Evolutionary conservation across 257 asterid genomes (phyloP), one percentile per base, ranked within the genome.

Genomic region (Ajuga chamaepitys): DNA sequence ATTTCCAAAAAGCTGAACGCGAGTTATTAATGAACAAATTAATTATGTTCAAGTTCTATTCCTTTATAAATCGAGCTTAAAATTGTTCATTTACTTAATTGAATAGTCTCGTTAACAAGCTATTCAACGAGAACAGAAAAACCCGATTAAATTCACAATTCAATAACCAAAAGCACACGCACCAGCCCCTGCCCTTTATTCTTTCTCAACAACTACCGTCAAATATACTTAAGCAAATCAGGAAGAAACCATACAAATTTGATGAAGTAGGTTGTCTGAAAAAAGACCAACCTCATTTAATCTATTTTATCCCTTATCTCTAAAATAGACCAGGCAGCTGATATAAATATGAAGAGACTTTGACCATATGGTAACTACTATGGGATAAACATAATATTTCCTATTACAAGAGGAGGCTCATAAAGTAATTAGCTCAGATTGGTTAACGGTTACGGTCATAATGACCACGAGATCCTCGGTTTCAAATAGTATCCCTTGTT

Each of bases 211-310:
- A 59, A 50, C 74, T 1, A 35, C 35, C 75, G 61, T 70, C 63
- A 45, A 60, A 60, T 60, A 41, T 60, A 41, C 64, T 59, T 21
- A 7, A 48, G 46, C 37, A 24, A 58, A 5, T 47, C 52, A 9
- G 34, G 41, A 9, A 47, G 55, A 47, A 52, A 45, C 30, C 54
- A 24, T 35, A 22, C 28, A 59, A 69, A 68, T 60, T 60, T 25
- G 62, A 60, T 50, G 54, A 69, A 69, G 48, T 67, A 59, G 68
- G 68, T 69, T n/a, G 65, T 41, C 37, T 25, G 67, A 50, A 61
- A 50, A 61, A 25, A 9, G 69, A 70, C 52, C 17, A 54, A 6
- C 25, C 12, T 26, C 16, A 38, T 60, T 70, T 9, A n/a, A 25
- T 14, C 46, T 59, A 17, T 48, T 30, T 42, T 64, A 58, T 68